These are phyloP conservation scores for Eimeria sp. DNA, from an alignment of 169 alveolate species.

Conservation along the genomic window DNA sequence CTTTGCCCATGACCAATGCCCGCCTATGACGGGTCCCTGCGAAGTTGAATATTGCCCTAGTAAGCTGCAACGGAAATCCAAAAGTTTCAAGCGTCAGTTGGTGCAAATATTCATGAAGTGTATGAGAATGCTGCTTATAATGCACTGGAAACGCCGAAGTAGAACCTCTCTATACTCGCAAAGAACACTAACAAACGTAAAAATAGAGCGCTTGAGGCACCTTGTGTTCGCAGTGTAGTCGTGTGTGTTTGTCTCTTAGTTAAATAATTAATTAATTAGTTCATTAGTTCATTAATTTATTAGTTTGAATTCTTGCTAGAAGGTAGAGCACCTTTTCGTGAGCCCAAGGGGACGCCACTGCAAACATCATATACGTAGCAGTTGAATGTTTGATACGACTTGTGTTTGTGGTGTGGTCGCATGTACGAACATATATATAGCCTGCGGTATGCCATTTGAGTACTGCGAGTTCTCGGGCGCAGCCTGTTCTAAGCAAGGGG, in stretches of 20 bases:
- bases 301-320: too few species aligned
- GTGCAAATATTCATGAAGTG: not conserved
- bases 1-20: conserved; percentile 27
- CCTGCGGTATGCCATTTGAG: conserved; percentile 64
- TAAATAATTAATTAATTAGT: too few species aligned
- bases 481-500: conserved; percentile 29
- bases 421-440: not conserved
- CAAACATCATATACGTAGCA: not conserved
- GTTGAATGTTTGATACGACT: not conserved
- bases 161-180: not conserved
- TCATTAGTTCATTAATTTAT: too few species aligned
- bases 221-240: too few species aligned
- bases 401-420: not conserved
- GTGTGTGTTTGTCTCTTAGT: too few species aligned
- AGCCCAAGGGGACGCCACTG: not conserved
- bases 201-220: too few species aligned
- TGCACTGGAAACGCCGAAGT: too few species aligned
- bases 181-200: too few species aligned
- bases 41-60: conserved; percentile 61
- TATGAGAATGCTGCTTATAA: not conserved
- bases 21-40: conserved; percentile 58
- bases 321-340: not conserved
- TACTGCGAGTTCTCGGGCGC: conserved; percentile 73
- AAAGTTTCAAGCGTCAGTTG: not conserved
- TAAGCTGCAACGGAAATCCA: not conserved